Evolutionary conservation across 495 filamentous ascomycete species (phyloP), one percentile per base, ranked within the genome.

Genomic region (Cladorrhinum samala): DNA sequence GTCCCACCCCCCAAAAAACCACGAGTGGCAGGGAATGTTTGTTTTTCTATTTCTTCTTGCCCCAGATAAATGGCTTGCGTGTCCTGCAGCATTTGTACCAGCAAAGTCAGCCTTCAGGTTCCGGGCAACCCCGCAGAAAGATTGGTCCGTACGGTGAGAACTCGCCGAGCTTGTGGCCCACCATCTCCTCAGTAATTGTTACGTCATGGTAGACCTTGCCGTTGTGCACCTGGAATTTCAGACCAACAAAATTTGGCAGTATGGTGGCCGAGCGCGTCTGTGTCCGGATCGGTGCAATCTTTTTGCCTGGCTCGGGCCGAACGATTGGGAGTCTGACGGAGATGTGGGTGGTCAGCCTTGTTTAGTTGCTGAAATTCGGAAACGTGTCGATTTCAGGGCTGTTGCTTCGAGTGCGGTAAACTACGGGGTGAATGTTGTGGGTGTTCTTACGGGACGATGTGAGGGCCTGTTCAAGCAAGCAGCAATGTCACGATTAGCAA

Each of bases 101-200:
- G 60, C 40, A 64, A 43, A 24, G 21, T 11, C 38, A 11, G 6
- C 23, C 37, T n/a, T n/a, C n/a, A n/a, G n/a, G n/a, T n/a, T n/a
- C n/a, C n/a, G n/a, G n/a, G n/a, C n/a, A n/a, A n/a, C n/a, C n/a
- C n/a, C n/a, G n/a, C n/a, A n/a, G n/a, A n/a, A n/a, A n/a, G n/a
- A n/a, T n/a, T n/a, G n/a, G n/a, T n/a, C n/a, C n/a, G n/a, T 82
- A 96, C 91, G 80, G 62, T 56, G 91, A 82, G 70, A 96, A 98
- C 75, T 97, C 94, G 55, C 93, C 93, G 63, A 98, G 76, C 72
- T 97, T 98, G 68, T 94, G 86, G 39, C 94, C 93, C 14, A 98
- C 94, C 94, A 98, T 97, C 65, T 97, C 89, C 70, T 96, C 92
- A 38, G 91, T 95, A 54, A 98, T 86, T 43, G 77, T 76, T 25